Evolutionary conservation across 805 yeast species (phyloP), one percentile per base, ranked within the genome.

Genomic region (Blastobotrys attinorum): DNA sequence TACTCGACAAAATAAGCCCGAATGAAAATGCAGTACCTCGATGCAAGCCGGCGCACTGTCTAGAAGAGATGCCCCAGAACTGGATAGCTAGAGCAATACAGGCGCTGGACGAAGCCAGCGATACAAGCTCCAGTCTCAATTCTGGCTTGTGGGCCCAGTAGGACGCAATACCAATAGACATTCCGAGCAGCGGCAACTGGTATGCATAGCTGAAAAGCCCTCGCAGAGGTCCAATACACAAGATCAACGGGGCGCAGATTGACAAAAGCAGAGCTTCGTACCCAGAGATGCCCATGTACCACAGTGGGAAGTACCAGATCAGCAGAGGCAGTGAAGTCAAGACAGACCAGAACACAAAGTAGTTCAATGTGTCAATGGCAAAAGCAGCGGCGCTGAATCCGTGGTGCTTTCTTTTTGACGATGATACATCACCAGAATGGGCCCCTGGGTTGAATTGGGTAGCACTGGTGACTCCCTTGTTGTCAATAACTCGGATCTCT

Each of bases 231-330:
- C 77, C 70, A 13, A 80, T 50, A 3, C 63, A 63, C 22, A 83
- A 64, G 2, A 83, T 33, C 11, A 80, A 47, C 1, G 95, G 87
- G 2, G 83, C 72, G 8, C 78, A 43, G 31, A 79, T 66, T 18
- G 78, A 65, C 4, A 77, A 58, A 38, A 86, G 69, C 2, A 79
- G 73, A 0, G 83, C 83, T 64, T 92, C 98, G 60, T 84, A 89
- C 3, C 98, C 98, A 1, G 95, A 83, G 44, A 92, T 82, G 4
- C 97, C 97, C 97, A 92, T 88, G 59, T 83, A 76, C 98, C 98
- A 92, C 49, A 92, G 70, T 8, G 98, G 98, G 72, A 92, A 92
- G 67, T 85, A 86, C 98, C 98, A 92, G 40, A 92, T 79, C 57
- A 92, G 79, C 45, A 92, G 73, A 36, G 87, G 82, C 47, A 92